Evolutionary conservation across 129 eudicot genomes (phyloP).

Genomic region (Flaveria trinervia): DNA sequence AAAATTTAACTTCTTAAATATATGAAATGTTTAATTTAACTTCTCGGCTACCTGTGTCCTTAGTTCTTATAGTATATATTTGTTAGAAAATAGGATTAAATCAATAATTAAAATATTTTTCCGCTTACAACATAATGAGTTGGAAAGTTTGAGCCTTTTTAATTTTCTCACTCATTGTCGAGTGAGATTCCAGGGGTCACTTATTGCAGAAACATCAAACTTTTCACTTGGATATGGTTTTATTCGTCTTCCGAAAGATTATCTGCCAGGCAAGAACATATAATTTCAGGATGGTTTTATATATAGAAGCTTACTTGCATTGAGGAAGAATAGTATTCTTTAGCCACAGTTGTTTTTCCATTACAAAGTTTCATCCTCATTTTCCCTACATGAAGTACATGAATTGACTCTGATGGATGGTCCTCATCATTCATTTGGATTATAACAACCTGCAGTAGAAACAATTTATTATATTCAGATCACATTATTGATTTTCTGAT

Average conservation of each 20-base stretch:
- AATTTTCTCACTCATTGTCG: no score
- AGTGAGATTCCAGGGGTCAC: neutral
- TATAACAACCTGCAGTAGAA: constrained; percentile 65
- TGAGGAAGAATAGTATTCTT: constrained; percentile 79
- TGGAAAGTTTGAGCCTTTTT: neutral
- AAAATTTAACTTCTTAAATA: neutral
- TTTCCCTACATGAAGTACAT: constrained; percentile 84
- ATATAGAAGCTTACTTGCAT: constrained; percentile 67
- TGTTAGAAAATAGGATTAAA: neutral
- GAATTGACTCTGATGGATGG: constrained; percentile 70
- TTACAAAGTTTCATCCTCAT: constrained; percentile 96
- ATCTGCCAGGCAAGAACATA: neutral
- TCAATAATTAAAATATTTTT: no score
- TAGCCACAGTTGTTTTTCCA: constrained; percentile 77
- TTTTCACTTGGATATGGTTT: neutral
- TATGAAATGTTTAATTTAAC: no score
- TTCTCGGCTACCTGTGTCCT: neutral
- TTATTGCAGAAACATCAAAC: neutral
- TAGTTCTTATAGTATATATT: neutral
- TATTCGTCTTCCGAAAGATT: neutral
- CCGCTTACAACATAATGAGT: no score
- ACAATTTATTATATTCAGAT: constrained; percentile 9
- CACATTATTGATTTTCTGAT: neutral
- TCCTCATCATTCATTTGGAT: constrained; percentile 86
- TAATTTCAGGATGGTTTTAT: neutral